These are phyloP conservation scores for Tricholoma terreum DNA, from an alignment of 768 basidiomycete genomes.

Conservation along the genomic window DNA sequence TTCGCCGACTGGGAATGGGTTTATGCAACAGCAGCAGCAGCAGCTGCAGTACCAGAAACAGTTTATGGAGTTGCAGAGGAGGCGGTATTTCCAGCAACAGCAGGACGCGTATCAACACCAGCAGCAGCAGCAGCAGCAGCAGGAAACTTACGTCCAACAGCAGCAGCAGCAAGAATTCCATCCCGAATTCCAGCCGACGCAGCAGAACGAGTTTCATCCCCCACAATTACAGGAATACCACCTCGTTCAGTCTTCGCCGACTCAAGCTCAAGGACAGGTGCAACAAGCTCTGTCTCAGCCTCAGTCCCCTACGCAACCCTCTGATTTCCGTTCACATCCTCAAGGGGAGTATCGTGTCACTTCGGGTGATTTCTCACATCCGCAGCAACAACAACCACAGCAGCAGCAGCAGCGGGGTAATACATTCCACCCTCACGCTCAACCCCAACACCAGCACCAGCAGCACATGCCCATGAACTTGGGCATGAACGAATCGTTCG, in stretches of 20 bases:
- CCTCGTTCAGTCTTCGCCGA: slow-evolving; percentile 15
- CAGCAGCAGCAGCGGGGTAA: slow-evolving; percentile 9
- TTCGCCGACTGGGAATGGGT: slow-evolving; percentile 30
- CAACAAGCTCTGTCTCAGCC: background rate
- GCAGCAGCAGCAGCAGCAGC: slow-evolving; percentile 19
- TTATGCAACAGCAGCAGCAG: slow-evolving; percentile 19
- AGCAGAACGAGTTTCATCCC: slow-evolving; percentile 20
- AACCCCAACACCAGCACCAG: background rate
- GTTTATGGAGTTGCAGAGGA: slow-evolving; percentile 20
- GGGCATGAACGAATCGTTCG: background rate
- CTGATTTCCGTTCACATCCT: background rate
- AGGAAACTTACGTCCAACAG: slow-evolving; percentile 4
- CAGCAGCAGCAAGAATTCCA: slow-evolving; percentile 6
- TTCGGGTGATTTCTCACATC: slow-evolving; percentile 3
- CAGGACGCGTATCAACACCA: slow-evolving; percentile 14
- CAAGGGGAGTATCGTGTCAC: background rate
- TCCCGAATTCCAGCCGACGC: slow-evolving; percentile 10
- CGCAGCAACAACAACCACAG: slow-evolving; percentile 18
- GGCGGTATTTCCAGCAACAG: slow-evolving; percentile 30
- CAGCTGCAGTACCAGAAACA: slow-evolving; percentile 21
- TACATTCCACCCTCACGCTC: background rate
- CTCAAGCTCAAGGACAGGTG: background rate
- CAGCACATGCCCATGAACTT: background rate
- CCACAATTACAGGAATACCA: slow-evolving; percentile 17
- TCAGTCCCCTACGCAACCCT: background rate